Base-by-base conservation (phyloP, 2,329 filamentous ascomycete species). In the Xylaria arbuscula region DNA sequence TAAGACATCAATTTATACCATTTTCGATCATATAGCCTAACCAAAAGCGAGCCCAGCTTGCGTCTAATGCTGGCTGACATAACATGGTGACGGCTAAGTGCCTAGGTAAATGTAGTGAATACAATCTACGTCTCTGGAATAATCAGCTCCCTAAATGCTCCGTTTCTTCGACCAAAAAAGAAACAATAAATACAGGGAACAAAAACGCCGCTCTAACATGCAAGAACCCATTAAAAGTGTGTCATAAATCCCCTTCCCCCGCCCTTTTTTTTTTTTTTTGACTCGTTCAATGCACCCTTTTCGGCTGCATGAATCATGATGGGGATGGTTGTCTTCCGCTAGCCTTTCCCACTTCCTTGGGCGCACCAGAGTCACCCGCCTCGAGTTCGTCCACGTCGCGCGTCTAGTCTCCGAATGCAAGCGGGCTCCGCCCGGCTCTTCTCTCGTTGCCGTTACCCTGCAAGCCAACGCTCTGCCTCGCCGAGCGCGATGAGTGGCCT, bases 351-450 rank as follows among this genome's bases (percentile, higher is more conserved):
- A 45, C 1, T 24, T 22, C 56, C 48, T 32, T 22, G 15, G 40
- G 53, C 40, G 36, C 19, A 45, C 32, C 15, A 19, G 28, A 51
- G 36, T 54, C 64, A 24, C 48, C 56, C 7, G 50, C 40, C 8
- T 58, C 53, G 17, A 24, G 17, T 15, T 54, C 64, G 1, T 55
- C 57, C 36, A 19, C 19, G 28, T 67, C 58, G 54, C 34, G 61
- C 59, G 51, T 68, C 70, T 36, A 67, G 22, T 55, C 61, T 48
- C 56, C 62, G 60, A 45, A 19, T 1, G 80, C 79, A 4, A 83
- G 75, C 4, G 82, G 82, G 63, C 82, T 83, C 36, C 79, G 77
- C 4, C 78, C 80, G 2, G 76, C 74, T 38, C 76, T 66, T 50
- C 74, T 72, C 48, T 69, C 73, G 17, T 74, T 70, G n/a, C 75